These are phyloP conservation scores for Silene conica DNA, from an alignment of 148 eudicot species.

Conservation along the genomic window DNA sequence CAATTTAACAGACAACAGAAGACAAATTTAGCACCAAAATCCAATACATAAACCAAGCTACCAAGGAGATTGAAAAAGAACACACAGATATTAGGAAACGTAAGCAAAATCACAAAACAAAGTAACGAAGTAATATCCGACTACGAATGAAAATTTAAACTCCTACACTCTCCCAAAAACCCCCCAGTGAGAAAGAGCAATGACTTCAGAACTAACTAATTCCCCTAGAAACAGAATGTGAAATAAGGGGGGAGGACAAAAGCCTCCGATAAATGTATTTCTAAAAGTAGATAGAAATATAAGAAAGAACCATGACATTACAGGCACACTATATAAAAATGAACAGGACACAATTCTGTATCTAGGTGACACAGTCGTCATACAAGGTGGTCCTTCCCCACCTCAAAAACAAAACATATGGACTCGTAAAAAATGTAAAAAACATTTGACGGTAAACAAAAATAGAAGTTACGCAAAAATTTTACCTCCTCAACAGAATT, in stretches of 20 bases:
- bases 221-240: background rate
- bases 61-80: background rate
- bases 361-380: too few species aligned
- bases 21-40: constrained; percentile 1
- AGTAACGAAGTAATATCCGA: background rate
- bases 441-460: too few species aligned
- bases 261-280: background rate
- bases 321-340: too few species aligned
- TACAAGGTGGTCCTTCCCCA: too few species aligned
- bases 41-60: background rate
- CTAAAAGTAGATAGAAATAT: too few species aligned
- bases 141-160: background rate
- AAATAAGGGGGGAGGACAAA: background rate
- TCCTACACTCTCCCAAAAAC: background rate
- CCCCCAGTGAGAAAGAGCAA: background rate
- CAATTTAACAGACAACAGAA: constrained; percentile 13
- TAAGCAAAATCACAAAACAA: background rate
- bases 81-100: background rate
- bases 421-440: too few species aligned
- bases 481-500: constrained; percentile 77
- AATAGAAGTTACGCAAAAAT: background rate
- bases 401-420: background rate
- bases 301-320: too few species aligned
- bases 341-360: too few species aligned
- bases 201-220: background rate